A percentile compares a stretch with the other conserved stretches of the same genome.
phyloP scores from a whole-genome alignment of 192 early-diverging fungal genomes.

The Coemansia furcata region DNA sequence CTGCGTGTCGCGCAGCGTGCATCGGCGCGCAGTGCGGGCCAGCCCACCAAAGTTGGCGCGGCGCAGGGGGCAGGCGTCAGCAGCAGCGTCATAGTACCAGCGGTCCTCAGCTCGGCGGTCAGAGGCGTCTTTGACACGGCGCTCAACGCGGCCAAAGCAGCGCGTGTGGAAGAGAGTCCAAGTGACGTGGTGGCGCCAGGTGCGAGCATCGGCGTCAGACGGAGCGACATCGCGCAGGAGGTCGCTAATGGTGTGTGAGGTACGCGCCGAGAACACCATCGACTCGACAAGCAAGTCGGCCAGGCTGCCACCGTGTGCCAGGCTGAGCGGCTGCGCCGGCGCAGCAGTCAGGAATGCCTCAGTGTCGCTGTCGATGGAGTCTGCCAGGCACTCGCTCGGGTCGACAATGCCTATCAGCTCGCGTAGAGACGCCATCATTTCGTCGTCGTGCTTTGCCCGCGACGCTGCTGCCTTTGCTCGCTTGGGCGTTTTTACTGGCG shows the following conservation, averaged over 20 bases:
- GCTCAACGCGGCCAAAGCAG: slow-evolving; percentile 56
- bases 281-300: slow-evolving; percentile 43
- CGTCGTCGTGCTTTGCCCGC: slow-evolving; percentile 29
- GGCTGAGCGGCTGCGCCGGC: slow-evolving; percentile 20
- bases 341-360: slow-evolving; percentile 32
- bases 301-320: slow-evolving; percentile 19
- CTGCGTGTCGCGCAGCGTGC: slow-evolving; percentile 57
- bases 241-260: slow-evolving; percentile 54
- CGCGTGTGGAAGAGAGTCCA: slow-evolving; percentile 39
- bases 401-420: slow-evolving; percentile 51
- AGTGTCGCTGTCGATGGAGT: slow-evolving; percentile 51
- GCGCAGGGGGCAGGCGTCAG: slow-evolving; percentile 42
- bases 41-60: slow-evolving; percentile 52
- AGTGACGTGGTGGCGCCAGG: slow-evolving; percentile 44
- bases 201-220: slow-evolving; percentile 17
- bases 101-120: slow-evolving; percentile 51
- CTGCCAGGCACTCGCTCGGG: slow-evolving; percentile 50
- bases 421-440: slow-evolving; percentile 45
- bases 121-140: slow-evolving; percentile 53
- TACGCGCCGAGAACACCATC: slow-evolving; percentile 55
- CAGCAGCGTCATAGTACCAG: slow-evolving; percentile 55
- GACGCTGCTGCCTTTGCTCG: background rate
- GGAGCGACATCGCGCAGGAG: slow-evolving; percentile 49
- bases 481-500: slow-evolving; percentile 7
- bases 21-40: slow-evolving; percentile 52